Evolutionary conservation across 768 basidiomycete genomes (phyloP), one percentile per base, ranked within the genome.

Genomic region (Agaricus subrufescens): DNA sequence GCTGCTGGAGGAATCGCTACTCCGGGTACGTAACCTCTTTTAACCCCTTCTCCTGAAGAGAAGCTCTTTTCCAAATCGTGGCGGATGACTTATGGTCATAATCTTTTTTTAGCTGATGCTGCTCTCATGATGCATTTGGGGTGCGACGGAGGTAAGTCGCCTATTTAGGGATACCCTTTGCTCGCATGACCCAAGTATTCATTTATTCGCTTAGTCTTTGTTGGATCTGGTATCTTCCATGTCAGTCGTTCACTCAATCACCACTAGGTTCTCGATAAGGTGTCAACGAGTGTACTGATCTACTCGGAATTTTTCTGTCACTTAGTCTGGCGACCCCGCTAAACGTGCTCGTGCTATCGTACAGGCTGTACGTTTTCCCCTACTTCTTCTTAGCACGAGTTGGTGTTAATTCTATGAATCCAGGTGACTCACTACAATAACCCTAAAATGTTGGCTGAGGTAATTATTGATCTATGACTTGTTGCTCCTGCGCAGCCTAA

Each of bases 111-210:
- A 85, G 94, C 91, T 62, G 96, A 99, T 70, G 96, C 96, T 14
- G 97, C 97, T 3, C 71, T 98, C 60, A 97, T 98, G 96, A 98
- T 98, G 95, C 94, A 96, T 67, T 82, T 98, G 37, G 94, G 96
- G 37, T 94, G 93, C 70, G 96, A 96, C 66, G 94, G 95, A 77
- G 89, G 94, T 94, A 65, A 60, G 85, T 70, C 43, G 3, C 2
- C 50, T 52, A 57, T 52, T 51, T 23, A 48, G 8, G 29, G 52
- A 43, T 48, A 29, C 34, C 14, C 43, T 50, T 52, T 40, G 31
- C 60, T 56, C 25, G 59, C 15, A 10, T 26, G 6, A 39, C 27
- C 15, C 55, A 50, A 63, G 38, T 58, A 50, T 47, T 12, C 48
- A 31, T 40, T 53, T 45, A 9, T 46, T 45, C 59, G 54, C 55